A percentile compares a stretch with the other conserved stretches of the same genome.
Conservation (phyloP, 148 eudicot species). For the Persicaria maculosa region DNA sequence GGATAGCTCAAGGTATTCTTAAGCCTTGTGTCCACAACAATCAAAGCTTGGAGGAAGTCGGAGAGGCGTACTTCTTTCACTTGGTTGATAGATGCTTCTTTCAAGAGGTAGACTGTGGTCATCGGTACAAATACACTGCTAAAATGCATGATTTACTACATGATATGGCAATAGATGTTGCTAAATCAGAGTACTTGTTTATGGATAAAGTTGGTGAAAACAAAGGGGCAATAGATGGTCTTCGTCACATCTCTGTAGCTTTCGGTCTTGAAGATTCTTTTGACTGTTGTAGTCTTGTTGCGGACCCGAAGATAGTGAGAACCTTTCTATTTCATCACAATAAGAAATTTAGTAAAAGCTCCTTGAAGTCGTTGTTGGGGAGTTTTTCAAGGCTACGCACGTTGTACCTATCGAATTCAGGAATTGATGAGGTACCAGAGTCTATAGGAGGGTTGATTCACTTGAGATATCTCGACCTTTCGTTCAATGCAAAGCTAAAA, state of each 20-base stretch:
- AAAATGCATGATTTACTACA: neutral
- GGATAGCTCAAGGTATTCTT: no score
- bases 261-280: neutral
- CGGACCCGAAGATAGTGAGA: neutral
- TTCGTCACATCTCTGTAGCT: neutral
- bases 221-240: neutral
- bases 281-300: neutral
- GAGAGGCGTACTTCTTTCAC: no score
- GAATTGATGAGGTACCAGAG: neutral
- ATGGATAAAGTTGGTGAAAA: neutral
- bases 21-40: no score
- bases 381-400: neutral
- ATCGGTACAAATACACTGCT: no score
- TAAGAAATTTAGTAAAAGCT: neutral
- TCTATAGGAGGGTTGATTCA: neutral
- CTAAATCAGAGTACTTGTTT: neutral
- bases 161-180: constrained; percentile 8
- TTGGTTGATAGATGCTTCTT: no score
- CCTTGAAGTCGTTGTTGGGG: neutral
- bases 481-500: neutral
- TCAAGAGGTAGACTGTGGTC: no score
- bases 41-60: no score
- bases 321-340: neutral
- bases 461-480: constrained; percentile 4
- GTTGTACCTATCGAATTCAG: neutral